Evolutionary conservation across 192 early-diverging fungal species (phyloP), one percentile per base, ranked within the genome.

Genomic region (Backusella sp.): DNA sequence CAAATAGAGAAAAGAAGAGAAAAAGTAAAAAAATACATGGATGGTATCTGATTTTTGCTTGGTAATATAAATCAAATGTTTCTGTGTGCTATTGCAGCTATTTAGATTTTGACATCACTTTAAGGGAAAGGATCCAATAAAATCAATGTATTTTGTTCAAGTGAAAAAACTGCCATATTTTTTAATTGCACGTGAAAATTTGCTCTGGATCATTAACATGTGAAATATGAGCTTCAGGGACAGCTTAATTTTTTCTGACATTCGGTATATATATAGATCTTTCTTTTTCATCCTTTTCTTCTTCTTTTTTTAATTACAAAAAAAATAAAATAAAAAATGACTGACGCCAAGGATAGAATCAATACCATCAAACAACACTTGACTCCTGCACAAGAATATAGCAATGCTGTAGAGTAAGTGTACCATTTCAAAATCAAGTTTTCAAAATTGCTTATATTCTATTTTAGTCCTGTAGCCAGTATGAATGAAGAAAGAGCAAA

Each of bases 401-500:
- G 72, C 6, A 30, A 68, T 12, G 77, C 77, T 44, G 77, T 78
- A 3, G 72, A 73, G 77, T 78, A 78, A 74, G 72, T 36, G 8
- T 11, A 15, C 30, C 1, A 21, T 2, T 11, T 28, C 44, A 23
- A 23, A 42, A 15, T n/a, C 15, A 19, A 21, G 12, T 3, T 44
- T 23, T 42, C 3, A 70, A 32, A 32, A 32, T 32, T 21, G 42
- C 6, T 39, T 14, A 7, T 42, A 7, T 26, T 37, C 26, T 23
- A 44, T 44, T 67, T 35, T 73, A 80, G 79, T 23, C 79, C 79
- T 26, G 72, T 80, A 6, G 75, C 72, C 14, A 77, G 75, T 56
- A 87, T 96, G 77, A 83, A 86, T 36, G 87, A 90, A 69, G 96
- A 97, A 89, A 88, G 96, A 76, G 84, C 79, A 66, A 86, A 86